phyloP scores from a whole-genome alignment of 495 filamentous ascomycete genomes.

The Neurospora tetrasperma region DNA sequence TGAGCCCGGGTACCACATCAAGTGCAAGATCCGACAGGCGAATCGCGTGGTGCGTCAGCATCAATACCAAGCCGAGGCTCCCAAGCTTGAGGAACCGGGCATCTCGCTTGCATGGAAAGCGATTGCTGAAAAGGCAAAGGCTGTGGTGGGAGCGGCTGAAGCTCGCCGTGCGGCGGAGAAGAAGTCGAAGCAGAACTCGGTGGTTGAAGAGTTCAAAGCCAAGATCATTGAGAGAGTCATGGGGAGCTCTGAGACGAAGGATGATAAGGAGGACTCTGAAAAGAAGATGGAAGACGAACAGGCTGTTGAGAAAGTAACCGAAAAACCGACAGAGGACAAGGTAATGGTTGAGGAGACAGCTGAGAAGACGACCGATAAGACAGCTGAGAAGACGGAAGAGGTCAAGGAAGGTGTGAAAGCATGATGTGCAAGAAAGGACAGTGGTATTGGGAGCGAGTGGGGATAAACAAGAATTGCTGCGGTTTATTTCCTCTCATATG shows the following conservation, averaged over 20 bases:
- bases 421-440: neutral
- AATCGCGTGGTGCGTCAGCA: constrained; percentile 26
- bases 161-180: neutral
- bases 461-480: neutral
- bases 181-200: neutral
- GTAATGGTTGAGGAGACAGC: neutral
- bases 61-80: constrained; percentile 4
- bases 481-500: neutral
- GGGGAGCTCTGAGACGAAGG: neutral
- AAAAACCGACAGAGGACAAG: constrained; percentile 9
- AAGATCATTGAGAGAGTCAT: constrained; percentile 4
- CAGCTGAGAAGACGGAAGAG: neutral
- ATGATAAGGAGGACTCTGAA: neutral
- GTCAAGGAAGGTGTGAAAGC: neutral
- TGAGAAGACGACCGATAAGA: neutral
- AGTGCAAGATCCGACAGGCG: constrained; percentile 34
- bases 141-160: constrained; percentile 9
- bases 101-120: constrained; percentile 11
- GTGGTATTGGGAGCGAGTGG: neutral
- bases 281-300: constrained; percentile 4
- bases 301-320: neutral
- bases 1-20: constrained; percentile 28
- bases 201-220: neutral
- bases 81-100: neutral
- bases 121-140: constrained; percentile 22